Evolutionary conservation across 2,329 filamentous ascomycete species (phyloP).

Genomic region (Apiospora hydei): DNA sequence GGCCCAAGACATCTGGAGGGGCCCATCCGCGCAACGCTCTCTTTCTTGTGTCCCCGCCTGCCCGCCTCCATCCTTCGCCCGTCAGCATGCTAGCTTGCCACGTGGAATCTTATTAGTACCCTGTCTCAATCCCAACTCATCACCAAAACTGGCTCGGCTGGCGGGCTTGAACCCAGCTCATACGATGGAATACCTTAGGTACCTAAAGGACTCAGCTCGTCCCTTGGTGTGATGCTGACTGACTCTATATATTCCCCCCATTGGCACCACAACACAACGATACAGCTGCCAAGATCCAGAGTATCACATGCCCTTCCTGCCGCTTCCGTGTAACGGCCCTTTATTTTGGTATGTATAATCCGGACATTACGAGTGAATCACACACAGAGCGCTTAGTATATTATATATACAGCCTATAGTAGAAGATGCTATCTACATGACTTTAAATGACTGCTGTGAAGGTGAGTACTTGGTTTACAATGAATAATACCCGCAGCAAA

Average conservation of each 20-base stretch:
- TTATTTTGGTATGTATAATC: background rate
- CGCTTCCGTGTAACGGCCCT: background rate
- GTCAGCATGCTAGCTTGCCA: background rate
- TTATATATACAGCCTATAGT: background rate
- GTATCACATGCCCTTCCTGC: background rate
- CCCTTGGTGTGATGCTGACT: background rate
- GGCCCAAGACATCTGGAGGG: background rate
- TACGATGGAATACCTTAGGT: too few species aligned
- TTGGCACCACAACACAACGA: background rate
- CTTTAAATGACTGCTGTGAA: background rate
- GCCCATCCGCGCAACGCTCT: background rate
- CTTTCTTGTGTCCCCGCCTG: background rate
- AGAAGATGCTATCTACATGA: background rate
- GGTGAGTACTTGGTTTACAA: background rate
- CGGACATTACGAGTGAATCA: too few species aligned
- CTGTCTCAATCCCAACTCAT: background rate
- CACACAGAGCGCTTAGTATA: background rate
- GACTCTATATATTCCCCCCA: background rate
- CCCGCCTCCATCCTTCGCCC: background rate
- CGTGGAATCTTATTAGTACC: background rate
- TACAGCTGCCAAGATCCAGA: background rate
- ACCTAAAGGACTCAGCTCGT: background rate
- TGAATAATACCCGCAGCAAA: background rate
- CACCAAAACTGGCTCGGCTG: background rate
- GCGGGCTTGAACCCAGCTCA: background rate